Evolutionary conservation across 352 stramenopile species (phyloP).

Genomic region (Pythium dissotocum): DNA sequence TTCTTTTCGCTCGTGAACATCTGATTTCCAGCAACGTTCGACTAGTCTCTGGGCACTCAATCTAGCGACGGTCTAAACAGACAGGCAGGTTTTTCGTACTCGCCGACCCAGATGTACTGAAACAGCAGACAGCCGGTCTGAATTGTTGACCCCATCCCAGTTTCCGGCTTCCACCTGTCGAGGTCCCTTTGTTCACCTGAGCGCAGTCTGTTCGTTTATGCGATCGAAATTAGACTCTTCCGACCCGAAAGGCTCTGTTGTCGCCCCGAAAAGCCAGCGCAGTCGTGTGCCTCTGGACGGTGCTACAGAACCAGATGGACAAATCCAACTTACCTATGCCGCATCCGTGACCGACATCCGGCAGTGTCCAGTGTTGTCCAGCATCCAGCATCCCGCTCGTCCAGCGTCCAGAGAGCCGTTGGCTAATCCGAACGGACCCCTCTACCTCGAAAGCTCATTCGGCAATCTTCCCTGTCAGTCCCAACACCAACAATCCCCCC

Average conservation of each 20-base stretch:
- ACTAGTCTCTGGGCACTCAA: background rate
- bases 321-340: background rate
- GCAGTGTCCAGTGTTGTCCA: background rate
- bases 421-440: background rate
- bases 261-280: background rate
- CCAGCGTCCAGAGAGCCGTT: slow-evolving; percentile 8
- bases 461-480: slow-evolving; percentile 15
- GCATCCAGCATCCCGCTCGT: background rate
- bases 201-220: background rate
- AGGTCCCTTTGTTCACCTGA: too few relatives aligned
- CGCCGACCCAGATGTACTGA: background rate
- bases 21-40: slow-evolving; percentile 15
- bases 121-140: background rate
- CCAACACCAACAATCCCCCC: background rate
- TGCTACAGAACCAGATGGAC: background rate
- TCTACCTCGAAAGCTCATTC: slow-evolving; percentile 11
- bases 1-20: slow-evolving; percentile 8
- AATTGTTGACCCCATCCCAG: background rate
- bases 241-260: background rate
- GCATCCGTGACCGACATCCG: background rate
- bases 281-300: background rate
- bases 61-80: background rate
- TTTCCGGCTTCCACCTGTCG: background rate
- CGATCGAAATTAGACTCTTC: background rate
- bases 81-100: too few relatives aligned